Evolutionary conservation across 2,329 filamentous ascomycete species (phyloP), one percentile per base, ranked within the genome.

Genomic region (Cladosporium sphaerospermum): DNA sequence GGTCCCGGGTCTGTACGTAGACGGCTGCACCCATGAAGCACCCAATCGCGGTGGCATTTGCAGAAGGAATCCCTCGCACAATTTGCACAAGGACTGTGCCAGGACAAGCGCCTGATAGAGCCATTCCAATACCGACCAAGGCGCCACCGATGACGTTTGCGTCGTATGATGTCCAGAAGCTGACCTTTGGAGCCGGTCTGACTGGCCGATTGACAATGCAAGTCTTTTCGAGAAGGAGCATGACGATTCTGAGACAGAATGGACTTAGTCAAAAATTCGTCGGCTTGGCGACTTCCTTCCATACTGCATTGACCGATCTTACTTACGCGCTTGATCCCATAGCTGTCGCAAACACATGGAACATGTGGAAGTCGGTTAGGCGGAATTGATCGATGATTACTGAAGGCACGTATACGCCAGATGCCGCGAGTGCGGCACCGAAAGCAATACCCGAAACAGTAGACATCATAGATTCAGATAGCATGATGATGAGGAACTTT

Each of bases 51-150:
- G 51, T 53, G 9, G 34, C 28, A 7, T 48, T 45, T 11, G 55
- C 81, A 0, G 78, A 75, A 2, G 62, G 68, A 2, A 83, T 70
- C 1, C 79, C 77, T 10, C 75, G 70, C 1, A 76, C 81, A 10
- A 81, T 61, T 66, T 88, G 84, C 0, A 79, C 77, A 45, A 85
- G 75, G 4, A 85, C 75, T 0, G 82, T 85, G 0, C 84, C 84
- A 0, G 84, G 82, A 55, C 84, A 86, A 0, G 83, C 78, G 8
- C 82, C 83, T 0, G 82, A 78, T 13, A 86, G 69, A 6, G 80
- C 76, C 83, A 87, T 85, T 52, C 84, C 84, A n/a, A 77, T 66
- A 36, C 84, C 84, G 23, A 85, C 75, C 3, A 86, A 67, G 13
- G 74, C 62, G 4, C 84, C 84, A 52, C 84, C 84, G 58, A 86